These are phyloP conservation scores for Suhomyces wounanorum DNA, from an alignment of 1,139 yeast genomes.

Conservation along the genomic window DNA sequence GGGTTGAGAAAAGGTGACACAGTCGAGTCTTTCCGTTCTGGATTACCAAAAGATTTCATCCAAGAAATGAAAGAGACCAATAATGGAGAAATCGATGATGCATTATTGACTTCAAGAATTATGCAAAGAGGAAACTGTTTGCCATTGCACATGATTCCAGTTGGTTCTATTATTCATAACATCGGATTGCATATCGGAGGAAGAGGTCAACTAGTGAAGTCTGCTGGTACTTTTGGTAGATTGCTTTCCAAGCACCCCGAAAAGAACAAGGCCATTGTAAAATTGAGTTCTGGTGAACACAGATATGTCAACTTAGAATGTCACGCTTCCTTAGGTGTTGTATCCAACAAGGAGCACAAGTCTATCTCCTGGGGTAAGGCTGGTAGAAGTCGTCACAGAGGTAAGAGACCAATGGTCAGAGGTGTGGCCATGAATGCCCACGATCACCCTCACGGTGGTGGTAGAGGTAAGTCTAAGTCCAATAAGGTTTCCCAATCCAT, in stretches of 20 bases:
- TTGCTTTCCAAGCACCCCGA: slow-evolving; percentile 78
- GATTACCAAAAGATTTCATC: slow-evolving; percentile 78
- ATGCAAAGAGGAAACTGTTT: slow-evolving; percentile 94
- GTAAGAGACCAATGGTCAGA: slow-evolving; percentile 93
- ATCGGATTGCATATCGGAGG: slow-evolving; percentile 77
- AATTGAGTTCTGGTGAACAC: slow-evolving; percentile 90
- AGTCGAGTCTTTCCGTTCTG: slow-evolving; percentile 85
- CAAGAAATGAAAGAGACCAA: slow-evolving; percentile 61
- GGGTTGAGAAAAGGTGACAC: slow-evolving; percentile 92
- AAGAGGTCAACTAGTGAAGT: slow-evolving; percentile 87
- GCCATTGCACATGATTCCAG: slow-evolving; percentile 88
- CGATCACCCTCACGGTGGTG: slow-evolving; percentile 99
- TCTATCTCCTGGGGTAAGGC: slow-evolving; percentile 94
- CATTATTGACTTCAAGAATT: slow-evolving; percentile 81
- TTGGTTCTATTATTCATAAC: slow-evolving; percentile 88
- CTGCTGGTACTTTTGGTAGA: slow-evolving; percentile 96
- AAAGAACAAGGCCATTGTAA: slow-evolving; percentile 69
- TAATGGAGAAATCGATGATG: slow-evolving; percentile 89
- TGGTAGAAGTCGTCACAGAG: slow-evolving; percentile 90
- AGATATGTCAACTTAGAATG: slow-evolving; percentile 85
- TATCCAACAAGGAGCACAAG: slow-evolving; percentile 93
- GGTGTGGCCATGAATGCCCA: slow-evolving; percentile 98
- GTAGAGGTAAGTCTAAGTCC: slow-evolving; percentile 98
- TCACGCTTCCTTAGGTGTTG: slow-evolving; percentile 92
- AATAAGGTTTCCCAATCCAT: slow-evolving; percentile 92